A percentile compares a stretch with the other conserved stretches of the same genome.
Conservation (phyloP, 306 rosid species). For the Gastrolobium bilobum region DNA sequence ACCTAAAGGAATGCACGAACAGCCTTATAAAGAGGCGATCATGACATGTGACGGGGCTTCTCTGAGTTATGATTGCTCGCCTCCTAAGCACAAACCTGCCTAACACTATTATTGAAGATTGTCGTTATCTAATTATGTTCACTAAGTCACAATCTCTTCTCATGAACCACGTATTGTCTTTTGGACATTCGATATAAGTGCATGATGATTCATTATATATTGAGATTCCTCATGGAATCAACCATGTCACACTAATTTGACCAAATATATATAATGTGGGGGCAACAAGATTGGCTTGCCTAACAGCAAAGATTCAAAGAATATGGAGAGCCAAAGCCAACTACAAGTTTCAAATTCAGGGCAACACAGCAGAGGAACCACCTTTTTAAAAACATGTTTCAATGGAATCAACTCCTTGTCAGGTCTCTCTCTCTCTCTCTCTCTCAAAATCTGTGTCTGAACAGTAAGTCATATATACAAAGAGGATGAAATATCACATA, state of each 20-base stretch:
- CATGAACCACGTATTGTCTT: background rate
- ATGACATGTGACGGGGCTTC: conserved; percentile 11
- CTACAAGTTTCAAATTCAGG: conserved; percentile 41
- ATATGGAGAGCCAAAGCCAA: conserved; percentile 68
- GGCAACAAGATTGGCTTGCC: background rate
- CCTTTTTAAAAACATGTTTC: conserved; percentile 70
- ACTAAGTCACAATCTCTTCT: background rate
- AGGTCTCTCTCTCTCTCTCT: conserved; percentile 50
- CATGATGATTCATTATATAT: background rate
- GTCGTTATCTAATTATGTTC: background rate
- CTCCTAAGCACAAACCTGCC: background rate
- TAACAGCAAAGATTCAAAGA: background rate
- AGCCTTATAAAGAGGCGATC: background rate
- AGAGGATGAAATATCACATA: too few species aligned
- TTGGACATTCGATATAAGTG: background rate
- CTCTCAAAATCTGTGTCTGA: background rate
- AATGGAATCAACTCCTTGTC: conserved; percentile 76
- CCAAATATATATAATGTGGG: background rate
- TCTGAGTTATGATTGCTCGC: background rate
- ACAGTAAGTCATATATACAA: background rate
- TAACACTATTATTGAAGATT: conserved; percentile 14
- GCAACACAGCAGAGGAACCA: conserved; percentile 60
- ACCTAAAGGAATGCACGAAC: background rate
- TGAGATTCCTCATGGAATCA: background rate
- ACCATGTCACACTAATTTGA: conserved; percentile 6